phyloP scores from a whole-genome alignment of 2,329 filamentous ascomycete genomes.

The Colletotrichum incanum region DNA sequence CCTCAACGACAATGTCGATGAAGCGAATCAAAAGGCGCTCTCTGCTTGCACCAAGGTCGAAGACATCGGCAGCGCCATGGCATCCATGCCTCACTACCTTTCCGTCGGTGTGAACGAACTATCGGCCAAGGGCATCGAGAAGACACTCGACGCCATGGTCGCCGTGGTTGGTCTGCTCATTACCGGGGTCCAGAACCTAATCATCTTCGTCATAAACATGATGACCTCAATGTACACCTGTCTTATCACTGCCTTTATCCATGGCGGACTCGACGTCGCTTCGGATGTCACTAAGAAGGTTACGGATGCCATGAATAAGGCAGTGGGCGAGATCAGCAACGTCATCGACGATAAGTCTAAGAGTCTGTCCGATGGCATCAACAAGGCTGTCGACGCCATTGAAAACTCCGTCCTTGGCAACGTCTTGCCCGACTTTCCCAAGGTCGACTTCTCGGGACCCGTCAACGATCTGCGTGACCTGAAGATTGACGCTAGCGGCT shows the following conservation, averaged over 20 bases:
- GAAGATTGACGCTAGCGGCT: slow-evolving; percentile 75
- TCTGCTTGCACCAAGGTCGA: slow-evolving; percentile 94
- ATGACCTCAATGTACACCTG: slow-evolving; percentile 92
- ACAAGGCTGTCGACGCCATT: slow-evolving; percentile 62
- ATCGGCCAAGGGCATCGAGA: slow-evolving; percentile 84
- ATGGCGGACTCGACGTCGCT: slow-evolving; percentile 82
- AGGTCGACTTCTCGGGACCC: slow-evolving; percentile 75
- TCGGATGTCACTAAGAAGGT: slow-evolving; percentile 67
- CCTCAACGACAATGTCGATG: slow-evolving; percentile 81
- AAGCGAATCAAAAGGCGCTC: slow-evolving; percentile 85
- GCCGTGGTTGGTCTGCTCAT: slow-evolving; percentile 84
- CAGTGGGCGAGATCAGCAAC: slow-evolving; percentile 70
- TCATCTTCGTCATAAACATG: slow-evolving; percentile 94
- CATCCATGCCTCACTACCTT: slow-evolving; percentile 98
- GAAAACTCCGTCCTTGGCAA: slow-evolving; percentile 66
- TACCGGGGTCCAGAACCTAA: slow-evolving; percentile 87
- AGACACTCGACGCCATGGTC: slow-evolving; percentile 85
- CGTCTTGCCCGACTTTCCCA: slow-evolving; percentile 60
- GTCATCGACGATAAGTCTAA: slow-evolving; percentile 72
- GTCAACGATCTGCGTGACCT: slow-evolving; percentile 80
- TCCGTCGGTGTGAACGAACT: slow-evolving; percentile 90
- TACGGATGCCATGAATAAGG: slow-evolving; percentile 64
- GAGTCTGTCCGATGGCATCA: slow-evolving; percentile 64
- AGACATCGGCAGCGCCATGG: slow-evolving; percentile 93
- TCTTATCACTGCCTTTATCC: slow-evolving; percentile 86